Conservation (phyloP, 495 filamentous ascomycete species). For the Articulospora tetracladia region DNA sequence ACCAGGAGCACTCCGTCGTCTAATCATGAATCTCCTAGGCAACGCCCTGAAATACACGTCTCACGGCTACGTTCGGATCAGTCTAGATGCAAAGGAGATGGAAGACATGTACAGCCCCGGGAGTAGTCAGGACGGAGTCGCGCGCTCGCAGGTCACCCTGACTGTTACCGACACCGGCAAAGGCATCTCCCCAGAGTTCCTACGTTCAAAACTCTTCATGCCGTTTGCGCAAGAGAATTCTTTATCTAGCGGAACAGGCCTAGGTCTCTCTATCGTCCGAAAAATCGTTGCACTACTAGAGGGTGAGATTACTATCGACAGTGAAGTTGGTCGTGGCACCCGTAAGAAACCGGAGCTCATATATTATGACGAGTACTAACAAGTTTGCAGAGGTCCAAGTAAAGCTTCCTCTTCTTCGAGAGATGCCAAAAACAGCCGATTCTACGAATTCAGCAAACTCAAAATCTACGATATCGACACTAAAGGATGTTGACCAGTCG, state of each 20-base stretch:
- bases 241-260: slow-evolving; percentile 62
- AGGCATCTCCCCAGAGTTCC: slow-evolving; percentile 65
- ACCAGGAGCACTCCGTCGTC: slow-evolving; percentile 66
- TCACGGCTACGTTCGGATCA: slow-evolving; percentile 60
- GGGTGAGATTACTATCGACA: slow-evolving; percentile 54
- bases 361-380: not conserved
- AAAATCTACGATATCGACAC: slow-evolving; percentile 4
- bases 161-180: slow-evolving; percentile 23
- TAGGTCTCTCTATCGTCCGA: slow-evolving; percentile 65
- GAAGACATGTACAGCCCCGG: slow-evolving; percentile 10
- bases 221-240: slow-evolving; percentile 71
- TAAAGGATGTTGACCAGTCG: slow-evolving; percentile 18
- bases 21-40: slow-evolving; percentile 79
- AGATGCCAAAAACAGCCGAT: slow-evolving; percentile 18
- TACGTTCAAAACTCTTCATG: slow-evolving; percentile 61
- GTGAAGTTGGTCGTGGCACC: slow-evolving; percentile 24
- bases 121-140: slow-evolving; percentile 4
- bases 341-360: slow-evolving; percentile 4
- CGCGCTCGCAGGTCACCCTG: slow-evolving; percentile 13
- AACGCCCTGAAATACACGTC: slow-evolving; percentile 81
- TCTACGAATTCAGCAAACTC: not conserved
- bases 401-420: slow-evolving; percentile 20
- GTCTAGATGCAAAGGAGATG: slow-evolving; percentile 16
- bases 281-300: slow-evolving; percentile 58
- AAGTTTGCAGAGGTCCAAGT: slow-evolving; percentile 19